Percentiles rank a stretch among this genome's conserved stretches.
These are phyloP conservation scores for Dovyalis caffra DNA, from an alignment of 345 rosid species.

Conservation along the genomic window DNA sequence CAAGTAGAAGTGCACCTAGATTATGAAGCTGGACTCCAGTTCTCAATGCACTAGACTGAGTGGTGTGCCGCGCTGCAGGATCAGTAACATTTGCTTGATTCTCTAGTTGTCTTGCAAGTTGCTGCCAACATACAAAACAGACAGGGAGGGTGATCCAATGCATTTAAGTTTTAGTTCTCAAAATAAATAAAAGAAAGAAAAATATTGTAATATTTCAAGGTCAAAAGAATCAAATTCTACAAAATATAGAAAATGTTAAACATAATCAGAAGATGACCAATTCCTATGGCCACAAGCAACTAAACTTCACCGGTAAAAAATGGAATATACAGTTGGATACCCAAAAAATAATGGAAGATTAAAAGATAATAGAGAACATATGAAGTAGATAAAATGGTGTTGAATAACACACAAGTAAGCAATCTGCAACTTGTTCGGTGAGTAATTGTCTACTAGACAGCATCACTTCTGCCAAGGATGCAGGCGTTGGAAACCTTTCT, in stretches of 20 bases:
- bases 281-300: background rate
- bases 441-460: conserved; percentile 58
- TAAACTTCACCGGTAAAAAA: background rate
- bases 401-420: conserved; percentile 44
- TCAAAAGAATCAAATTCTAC: background rate
- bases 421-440: conserved; percentile 54
- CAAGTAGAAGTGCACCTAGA: conserved; percentile 72
- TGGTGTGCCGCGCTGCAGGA: conserved; percentile 29
- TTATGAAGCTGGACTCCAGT: conserved; percentile 48
- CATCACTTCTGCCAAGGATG: conserved; percentile 62
- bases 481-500: conserved; percentile 69
- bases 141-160: background rate
- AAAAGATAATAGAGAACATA: conserved; percentile 4
- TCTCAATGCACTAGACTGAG: conserved; percentile 50
- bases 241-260: background rate
- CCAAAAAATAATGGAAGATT: background rate
- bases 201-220: background rate
- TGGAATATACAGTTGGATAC: background rate
- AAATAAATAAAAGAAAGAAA: conserved; percentile 9
- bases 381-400: conserved; percentile 5
- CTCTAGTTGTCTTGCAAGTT: conserved; percentile 54
- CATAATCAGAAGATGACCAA: background rate
- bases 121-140: conserved; percentile 36
- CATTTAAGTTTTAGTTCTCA: background rate
- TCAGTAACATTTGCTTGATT: conserved; percentile 50